phyloP scores from a whole-genome alignment of 371 early-diverging fungal genomes.

The Dichotomocladium elegans region DNA sequence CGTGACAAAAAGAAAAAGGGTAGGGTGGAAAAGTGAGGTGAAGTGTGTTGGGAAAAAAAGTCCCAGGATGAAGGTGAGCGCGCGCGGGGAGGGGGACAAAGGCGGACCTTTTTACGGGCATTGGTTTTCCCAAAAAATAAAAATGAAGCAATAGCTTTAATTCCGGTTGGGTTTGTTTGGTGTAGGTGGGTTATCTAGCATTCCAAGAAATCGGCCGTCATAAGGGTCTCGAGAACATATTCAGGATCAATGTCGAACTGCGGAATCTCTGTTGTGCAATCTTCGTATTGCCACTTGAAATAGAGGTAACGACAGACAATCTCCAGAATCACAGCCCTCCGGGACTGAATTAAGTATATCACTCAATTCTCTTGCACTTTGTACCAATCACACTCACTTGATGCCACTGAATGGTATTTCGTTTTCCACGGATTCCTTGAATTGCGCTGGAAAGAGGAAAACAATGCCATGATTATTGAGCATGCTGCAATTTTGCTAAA shows the following conservation, averaged over 20 bases:
- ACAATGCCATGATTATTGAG: neutral
- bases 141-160: no score
- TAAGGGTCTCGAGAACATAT: conserved; percentile 85
- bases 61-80: no score
- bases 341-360: neutral
- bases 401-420: conserved; percentile 87
- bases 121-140: no score
- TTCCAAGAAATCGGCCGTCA: conserved; percentile 94
- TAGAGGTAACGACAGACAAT: conserved; percentile 90
- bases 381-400: conserved; percentile 56
- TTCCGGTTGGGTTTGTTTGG: no score
- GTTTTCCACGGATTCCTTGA: conserved; percentile 87
- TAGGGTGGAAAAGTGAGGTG: no score
- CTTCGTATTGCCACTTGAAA: conserved; percentile 70
- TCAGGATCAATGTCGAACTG: conserved; percentile 89
- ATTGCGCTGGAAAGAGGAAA: conserved; percentile 59
- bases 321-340: conserved; percentile 85
- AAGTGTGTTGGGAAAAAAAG: no score
- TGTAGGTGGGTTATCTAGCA: no score
- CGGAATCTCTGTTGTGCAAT: conserved; percentile 75
- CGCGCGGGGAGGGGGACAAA: no score
- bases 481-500: neutral
- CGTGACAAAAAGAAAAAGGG: no score
- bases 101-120: no score
- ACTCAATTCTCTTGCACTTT: neutral